These are phyloP conservation scores for Alnus glutinosa DNA, from an alignment of 306 rosid genomes.

Conservation along the genomic window DNA sequence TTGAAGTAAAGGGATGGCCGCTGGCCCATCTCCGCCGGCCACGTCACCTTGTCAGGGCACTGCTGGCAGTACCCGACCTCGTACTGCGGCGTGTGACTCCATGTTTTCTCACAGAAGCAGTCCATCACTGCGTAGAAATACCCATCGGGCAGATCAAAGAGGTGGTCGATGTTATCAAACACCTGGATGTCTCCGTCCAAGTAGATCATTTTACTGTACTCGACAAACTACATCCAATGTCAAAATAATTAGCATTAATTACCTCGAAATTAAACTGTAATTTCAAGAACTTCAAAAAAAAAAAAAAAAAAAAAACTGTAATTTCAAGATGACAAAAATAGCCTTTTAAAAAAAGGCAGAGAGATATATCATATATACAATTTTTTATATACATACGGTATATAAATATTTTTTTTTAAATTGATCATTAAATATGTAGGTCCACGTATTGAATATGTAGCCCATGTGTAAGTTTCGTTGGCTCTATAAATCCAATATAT, in stretches of 20 bases:
- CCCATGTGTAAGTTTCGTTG: too few relatives aligned
- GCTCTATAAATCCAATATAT: too few relatives aligned
- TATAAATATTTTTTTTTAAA: too few relatives aligned
- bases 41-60: constrained; percentile 56
- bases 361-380: too few relatives aligned
- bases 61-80: constrained; percentile 74
- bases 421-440: too few relatives aligned
- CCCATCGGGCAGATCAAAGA: constrained; percentile 59
- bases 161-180: constrained; percentile 61
- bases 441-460: too few relatives aligned
- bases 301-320: too few relatives aligned
- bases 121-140: constrained; percentile 71
- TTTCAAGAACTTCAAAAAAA: too few relatives aligned
- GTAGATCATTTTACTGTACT: constrained; percentile 68
- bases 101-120: constrained; percentile 82
- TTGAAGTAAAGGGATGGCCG: constrained; percentile 76
- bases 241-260: background rate
- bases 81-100: constrained; percentile 72
- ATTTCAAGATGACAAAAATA: background rate
- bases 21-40: constrained; percentile 57
- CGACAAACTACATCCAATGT: constrained; percentile 59
- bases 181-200: constrained; percentile 81
- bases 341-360: background rate
- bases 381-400: too few relatives aligned
- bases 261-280: background rate